Percentiles rank a stretch among this genome's conserved stretches.
Conservation (phyloP, 345 rosid species). For the Eucalyptus cloeziana region DNA sequence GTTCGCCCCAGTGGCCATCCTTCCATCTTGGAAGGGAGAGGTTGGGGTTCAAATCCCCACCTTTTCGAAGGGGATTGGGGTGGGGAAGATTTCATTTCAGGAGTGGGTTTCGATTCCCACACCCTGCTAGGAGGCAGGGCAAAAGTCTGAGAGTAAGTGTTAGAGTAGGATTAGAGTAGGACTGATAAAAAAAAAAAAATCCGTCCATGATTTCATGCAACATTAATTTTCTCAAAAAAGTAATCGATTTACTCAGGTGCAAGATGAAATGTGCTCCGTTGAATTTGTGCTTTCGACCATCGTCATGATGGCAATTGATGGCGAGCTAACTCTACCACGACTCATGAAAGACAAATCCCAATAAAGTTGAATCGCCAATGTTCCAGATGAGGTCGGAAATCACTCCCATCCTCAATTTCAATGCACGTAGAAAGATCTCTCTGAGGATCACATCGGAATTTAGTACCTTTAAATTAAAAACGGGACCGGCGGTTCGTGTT, state of each 20-base stretch:
- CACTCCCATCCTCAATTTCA: neutral
- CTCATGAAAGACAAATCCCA: neutral
- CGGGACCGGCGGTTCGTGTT: neutral
- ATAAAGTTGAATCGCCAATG: neutral
- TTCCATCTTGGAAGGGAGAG: no score
- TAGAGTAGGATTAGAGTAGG: no score
- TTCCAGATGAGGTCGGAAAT: neutral
- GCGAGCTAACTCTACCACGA: neutral
- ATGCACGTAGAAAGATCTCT: neutral
- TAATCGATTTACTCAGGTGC: neutral
- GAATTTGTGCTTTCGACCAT: neutral
- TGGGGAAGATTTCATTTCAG: no score
- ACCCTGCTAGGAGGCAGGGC: no score
- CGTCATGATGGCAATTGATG: accelerated
- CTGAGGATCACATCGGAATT: neutral
- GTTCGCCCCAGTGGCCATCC: no score
- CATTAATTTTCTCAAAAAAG: neutral
- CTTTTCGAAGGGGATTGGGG: no score
- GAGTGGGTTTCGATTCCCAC: no score
- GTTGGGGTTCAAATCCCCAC: no score
- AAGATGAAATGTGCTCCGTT: neutral
- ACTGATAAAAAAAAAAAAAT: no score
- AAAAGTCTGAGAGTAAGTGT: no score
- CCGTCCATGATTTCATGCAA: neutral
- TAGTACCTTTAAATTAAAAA: neutral